These are phyloP conservation scores for Voacanga thouarsii DNA, from an alignment of 257 asterid species.

Conservation along the genomic window DNA sequence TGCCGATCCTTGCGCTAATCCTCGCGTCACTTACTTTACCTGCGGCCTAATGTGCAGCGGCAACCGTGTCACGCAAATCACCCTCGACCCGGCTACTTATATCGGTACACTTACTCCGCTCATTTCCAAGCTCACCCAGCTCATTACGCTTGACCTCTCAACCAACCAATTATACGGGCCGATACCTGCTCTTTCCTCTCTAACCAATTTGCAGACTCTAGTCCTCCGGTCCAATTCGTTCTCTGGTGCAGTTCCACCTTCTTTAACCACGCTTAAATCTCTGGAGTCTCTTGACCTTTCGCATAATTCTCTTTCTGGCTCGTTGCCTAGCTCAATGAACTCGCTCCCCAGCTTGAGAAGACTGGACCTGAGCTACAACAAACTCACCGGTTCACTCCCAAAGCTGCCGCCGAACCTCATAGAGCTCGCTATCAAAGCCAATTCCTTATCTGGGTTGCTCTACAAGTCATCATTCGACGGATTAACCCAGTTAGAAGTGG, in stretches of 20 bases:
- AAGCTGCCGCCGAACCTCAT: constrained; percentile 62
- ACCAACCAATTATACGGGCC: constrained; percentile 65
- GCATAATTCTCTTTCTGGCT: constrained; percentile 52
- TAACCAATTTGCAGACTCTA: constrained; percentile 47
- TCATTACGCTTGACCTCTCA: constrained; percentile 65
- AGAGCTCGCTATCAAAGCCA: constrained; percentile 62
- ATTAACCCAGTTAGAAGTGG: constrained; percentile 51
- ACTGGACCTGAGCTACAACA: constrained; percentile 74
- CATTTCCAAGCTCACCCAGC: constrained; percentile 61
- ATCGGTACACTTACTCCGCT: constrained; percentile 62
- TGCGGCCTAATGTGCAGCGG: constrained; percentile 74
- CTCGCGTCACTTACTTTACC: constrained; percentile 66
- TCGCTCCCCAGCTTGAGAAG: constrained; percentile 41
- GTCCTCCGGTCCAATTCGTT: constrained; percentile 73
- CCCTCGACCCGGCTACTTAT: constrained; percentile 86
- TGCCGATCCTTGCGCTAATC: constrained; percentile 79
- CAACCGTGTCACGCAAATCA: constrained; percentile 66
- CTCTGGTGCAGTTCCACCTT: constrained; percentile 65
- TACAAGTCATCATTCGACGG: constrained; percentile 42
- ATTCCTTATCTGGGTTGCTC: constrained; percentile 57
- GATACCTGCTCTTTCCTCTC: constrained; percentile 49
- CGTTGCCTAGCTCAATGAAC: constrained; percentile 42
- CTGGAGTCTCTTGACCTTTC: constrained; percentile 64
- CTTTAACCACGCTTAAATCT: constrained; percentile 40
- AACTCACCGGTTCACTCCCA: constrained; percentile 63